Percentiles rank a stretch among this genome's conserved stretches.
These are phyloP conservation scores for Williopsis jadinii DNA, from an alignment of 1,139 yeast genomes.

Conservation along the genomic window DNA sequence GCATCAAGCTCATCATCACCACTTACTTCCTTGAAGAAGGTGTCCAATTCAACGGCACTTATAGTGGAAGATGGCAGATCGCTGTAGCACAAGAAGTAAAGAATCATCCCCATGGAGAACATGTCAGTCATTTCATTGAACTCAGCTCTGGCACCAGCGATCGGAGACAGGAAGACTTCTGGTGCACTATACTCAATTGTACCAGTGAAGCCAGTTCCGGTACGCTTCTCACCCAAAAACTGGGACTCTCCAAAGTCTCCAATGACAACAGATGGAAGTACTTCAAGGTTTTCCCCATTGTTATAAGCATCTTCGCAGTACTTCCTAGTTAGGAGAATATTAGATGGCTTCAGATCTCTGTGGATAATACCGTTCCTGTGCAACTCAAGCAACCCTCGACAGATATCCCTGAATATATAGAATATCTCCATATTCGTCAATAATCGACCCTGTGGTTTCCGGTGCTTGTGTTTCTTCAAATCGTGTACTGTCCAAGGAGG, in stretches of 20 bases:
- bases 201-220: constrained; percentile 75
- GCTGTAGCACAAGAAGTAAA: constrained; percentile 68
- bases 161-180: constrained; percentile 41
- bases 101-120: constrained; percentile 75
- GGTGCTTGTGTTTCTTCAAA: constrained; percentile 26
- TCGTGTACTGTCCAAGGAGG: constrained; percentile 20
- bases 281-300: constrained; percentile 13
- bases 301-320: constrained; percentile 17
- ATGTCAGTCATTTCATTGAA: constrained; percentile 70
- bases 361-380: constrained; percentile 75
- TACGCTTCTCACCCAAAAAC: constrained; percentile 49
- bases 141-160: constrained; percentile 21
- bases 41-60: constrained; percentile 29
- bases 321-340: constrained; percentile 53
- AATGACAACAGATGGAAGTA: constrained; percentile 63
- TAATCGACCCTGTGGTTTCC: constrained; percentile 22
- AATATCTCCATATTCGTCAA: constrained; percentile 45
- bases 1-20: constrained; percentile 30
- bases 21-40: constrained; percentile 29
- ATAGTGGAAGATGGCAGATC: constrained; percentile 53
- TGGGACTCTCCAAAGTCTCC: constrained; percentile 92
- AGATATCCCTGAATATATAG: constrained; percentile 60
- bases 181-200: constrained; percentile 87
- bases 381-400: constrained; percentile 61
- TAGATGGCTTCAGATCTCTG: constrained; percentile 83